phyloP scores from a whole-genome alignment of 2,329 filamentous ascomycete genomes.

The Colletotrichum cereale region DNA sequence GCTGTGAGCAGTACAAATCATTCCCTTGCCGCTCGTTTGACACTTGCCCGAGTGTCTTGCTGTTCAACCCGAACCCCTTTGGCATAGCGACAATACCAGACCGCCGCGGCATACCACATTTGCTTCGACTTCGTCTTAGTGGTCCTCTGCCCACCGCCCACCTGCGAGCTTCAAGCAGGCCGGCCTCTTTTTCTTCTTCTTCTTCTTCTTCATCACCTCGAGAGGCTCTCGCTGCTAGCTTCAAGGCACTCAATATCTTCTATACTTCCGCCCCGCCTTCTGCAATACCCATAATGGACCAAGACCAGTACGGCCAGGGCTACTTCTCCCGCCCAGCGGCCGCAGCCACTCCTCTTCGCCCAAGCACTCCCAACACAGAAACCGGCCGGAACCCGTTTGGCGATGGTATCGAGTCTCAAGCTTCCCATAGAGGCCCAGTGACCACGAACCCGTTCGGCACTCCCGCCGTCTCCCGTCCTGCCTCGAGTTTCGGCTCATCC shows the following conservation, averaged over 20 bases:
- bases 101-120: conserved; percentile 7
- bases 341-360: conserved; percentile 54
- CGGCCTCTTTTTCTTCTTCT: not conserved
- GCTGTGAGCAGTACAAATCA: conserved; percentile 23
- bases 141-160: not conserved
- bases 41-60: not conserved
- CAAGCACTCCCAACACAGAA: conserved; percentile 58
- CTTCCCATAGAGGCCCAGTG: conserved; percentile 48
- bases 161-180: not conserved
- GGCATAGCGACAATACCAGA: conserved; percentile 7
- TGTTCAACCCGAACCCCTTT: not conserved
- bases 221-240: conserved; percentile 12
- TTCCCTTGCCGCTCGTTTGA: conserved; percentile 10
- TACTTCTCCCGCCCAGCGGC: conserved; percentile 49
- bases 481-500: conserved; percentile 61
- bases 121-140: not conserved
- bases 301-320: conserved; percentile 44
- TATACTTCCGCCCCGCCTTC: not conserved
- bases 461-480: conserved; percentile 58
- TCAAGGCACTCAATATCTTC: not conserved
- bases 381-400: conserved; percentile 55
- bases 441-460: conserved; percentile 61
- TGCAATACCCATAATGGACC: conserved; percentile 45
- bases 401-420: conserved; percentile 53
- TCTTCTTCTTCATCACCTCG: not conserved